Conservation (phyloP, 768 basidiomycete species). For the Leccinum broughii region DNA sequence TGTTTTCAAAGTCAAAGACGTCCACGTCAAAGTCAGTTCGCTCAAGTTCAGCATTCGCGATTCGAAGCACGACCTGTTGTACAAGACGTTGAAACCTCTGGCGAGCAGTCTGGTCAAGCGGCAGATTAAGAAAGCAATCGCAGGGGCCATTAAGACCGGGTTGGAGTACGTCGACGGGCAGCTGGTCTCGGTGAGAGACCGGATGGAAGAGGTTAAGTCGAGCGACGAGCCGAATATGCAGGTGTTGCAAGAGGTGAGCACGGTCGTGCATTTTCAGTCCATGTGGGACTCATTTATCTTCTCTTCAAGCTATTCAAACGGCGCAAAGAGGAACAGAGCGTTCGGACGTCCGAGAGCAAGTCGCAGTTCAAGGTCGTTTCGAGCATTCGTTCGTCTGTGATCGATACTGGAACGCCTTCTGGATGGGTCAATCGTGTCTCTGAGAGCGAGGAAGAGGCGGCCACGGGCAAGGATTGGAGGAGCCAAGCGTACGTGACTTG, state of each 20-base stretch:
- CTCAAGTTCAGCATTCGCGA: slow-evolving; percentile 92
- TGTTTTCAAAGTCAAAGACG: slow-evolving; percentile 71
- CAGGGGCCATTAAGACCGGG: slow-evolving; percentile 72
- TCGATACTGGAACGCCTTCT: slow-evolving; percentile 63
- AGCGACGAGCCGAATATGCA: slow-evolving; percentile 44
- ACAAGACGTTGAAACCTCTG: slow-evolving; percentile 80
- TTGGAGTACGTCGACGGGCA: slow-evolving; percentile 89
- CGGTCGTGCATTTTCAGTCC: background rate
- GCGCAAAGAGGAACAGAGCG: slow-evolving; percentile 49
- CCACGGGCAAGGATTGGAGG: slow-evolving; percentile 50
- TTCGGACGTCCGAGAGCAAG: slow-evolving; percentile 41
- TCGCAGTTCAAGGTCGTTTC: slow-evolving; percentile 82
- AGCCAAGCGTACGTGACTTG: slow-evolving; percentile 45
- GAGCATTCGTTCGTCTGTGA: slow-evolving; percentile 67
- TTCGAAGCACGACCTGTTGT: slow-evolving; percentile 85
- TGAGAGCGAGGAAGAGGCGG: slow-evolving; percentile 43
- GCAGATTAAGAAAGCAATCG: slow-evolving; percentile 58
- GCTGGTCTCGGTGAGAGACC: slow-evolving; percentile 82
- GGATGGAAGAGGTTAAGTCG: slow-evolving; percentile 64
- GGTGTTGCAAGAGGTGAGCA: slow-evolving; percentile 57
- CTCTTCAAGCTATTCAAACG: slow-evolving; percentile 54
- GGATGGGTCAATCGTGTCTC: slow-evolving; percentile 69
- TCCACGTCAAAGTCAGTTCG: slow-evolving; percentile 79
- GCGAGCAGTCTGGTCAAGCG: slow-evolving; percentile 83
- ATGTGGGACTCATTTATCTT: background rate